Evolutionary conservation across 2,329 filamentous ascomycete genomes (phyloP), one percentile per base, ranked within the genome.

Genomic region (Epichloe uncinata): DNA sequence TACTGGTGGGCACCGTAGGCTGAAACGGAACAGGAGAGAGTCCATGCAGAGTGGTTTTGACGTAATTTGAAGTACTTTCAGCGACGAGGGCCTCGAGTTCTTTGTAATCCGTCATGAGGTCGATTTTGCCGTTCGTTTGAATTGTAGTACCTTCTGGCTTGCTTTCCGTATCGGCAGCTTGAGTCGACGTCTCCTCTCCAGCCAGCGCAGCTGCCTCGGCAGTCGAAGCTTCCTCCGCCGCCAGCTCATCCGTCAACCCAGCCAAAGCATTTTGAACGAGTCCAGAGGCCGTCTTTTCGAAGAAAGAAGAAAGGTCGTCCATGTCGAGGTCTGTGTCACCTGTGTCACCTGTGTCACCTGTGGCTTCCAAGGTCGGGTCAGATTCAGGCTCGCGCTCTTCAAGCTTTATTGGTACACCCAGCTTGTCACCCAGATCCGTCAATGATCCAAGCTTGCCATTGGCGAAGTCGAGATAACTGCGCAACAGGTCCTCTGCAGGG

Each of bases 41-140:
- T 22, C 66, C 68, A 52, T 70, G 64, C 7, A 72, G 57, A 3
- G 69, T 72, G 4, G 66, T 72, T 50, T 67, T 67, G 40, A 72
- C 69, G 48, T 72, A 72, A 50, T 71, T 68, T 9, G 66, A 67
- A 0, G 69, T 72, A 53, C 69, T 71, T 54, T 70, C 67, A 0
- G 67, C 69, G 11, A 72, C 69, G 20, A 71, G 57, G 7, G 69
- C 69, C 52, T 70, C 66, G 5, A 72, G 59, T 41, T 71, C 69
- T 52, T 71, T 67, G 47, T 69, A 69, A 50, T 72, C 68, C 7
- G 63, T 68, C 52, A 61, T 61, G 40, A 62, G 49, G 40, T 66
- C 63, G 37, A 62, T 54, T 53, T 65, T 64, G 44, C 58, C 58
- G 18, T 60, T 64, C 1, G 60, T 59, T 38, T 61, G 61, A 8